Evolutionary conservation across 371 early-diverging fungal species (phyloP), one percentile per base, ranked within the genome.

Genomic region (Nematocida homosporus): DNA sequence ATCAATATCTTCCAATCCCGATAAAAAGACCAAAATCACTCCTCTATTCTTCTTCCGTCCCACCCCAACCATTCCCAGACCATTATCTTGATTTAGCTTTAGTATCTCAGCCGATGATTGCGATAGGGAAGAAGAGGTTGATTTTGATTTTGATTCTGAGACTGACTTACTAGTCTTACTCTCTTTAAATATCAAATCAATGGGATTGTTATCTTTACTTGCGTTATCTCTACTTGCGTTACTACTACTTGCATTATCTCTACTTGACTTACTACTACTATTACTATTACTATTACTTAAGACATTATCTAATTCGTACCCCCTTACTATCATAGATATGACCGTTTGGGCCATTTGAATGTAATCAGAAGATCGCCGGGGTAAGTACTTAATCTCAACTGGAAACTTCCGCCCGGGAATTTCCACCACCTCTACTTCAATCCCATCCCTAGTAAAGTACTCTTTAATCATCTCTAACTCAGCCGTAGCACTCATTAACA

Each of bases 331-430:
- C 63, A 92, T 92, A 83, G 95, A 87, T 32, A 96, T 91, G 1
- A 92, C 93, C 0, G 90, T 89, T 40, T 94, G 90, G 2, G 93
- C 91, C 13, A 95, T 94, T 42, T 89, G 87, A 5, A 97, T 85
- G 84, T 98, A 98, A 80, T 98, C 93, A 32, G 93, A 91, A 83
- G 94, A 93, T 1, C 95, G 93, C 1, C 91, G 90, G 56, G 91
- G 89, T 30, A 95, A 91, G 85, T 97, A 92, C 81, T 90, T 93
- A 16, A 92, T 88, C 30, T 91, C 90, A 29, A 96, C 93, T 16
- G 93, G 93, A 83, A 88, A 92, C 41, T 89, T 89, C 35, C 54
- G 51, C 1, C 66, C 65, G 48, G 56, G 50, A 50, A 85, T 82
- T 35, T 78, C 78, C 35, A 81, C 47, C 2, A 79, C 23, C 16